Evolutionary conservation across 441 rosid species (phyloP).

Genomic region (Populus tomentosa): DNA sequence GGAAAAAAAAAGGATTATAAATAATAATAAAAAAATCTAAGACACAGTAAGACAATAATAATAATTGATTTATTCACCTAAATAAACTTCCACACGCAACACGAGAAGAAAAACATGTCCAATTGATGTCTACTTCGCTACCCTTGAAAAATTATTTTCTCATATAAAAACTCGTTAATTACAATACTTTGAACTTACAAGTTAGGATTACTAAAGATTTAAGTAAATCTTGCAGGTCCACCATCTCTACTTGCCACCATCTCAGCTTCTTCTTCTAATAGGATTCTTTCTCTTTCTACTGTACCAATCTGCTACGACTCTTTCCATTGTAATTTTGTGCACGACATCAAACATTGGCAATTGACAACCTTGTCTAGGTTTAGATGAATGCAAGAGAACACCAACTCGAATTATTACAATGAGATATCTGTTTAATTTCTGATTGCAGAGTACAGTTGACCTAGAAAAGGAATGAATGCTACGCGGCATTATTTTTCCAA

Average conservation of each 20-base stretch:
- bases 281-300: background rate
- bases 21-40: too few species aligned
- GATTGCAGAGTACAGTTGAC: constrained; percentile 13
- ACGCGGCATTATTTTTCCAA: constrained; percentile 15
- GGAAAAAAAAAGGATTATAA: too few species aligned
- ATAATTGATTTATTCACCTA: too few species aligned
- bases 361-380: background rate
- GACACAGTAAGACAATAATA: too few species aligned
- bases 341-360: background rate
- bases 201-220: too few species aligned
- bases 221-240: background rate
- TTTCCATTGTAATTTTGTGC: background rate
- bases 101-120: too few species aligned
- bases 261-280: background rate
- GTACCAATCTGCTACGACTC: background rate
- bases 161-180: too few species aligned
- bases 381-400: background rate
- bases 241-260: background rate
- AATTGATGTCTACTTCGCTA: too few species aligned
- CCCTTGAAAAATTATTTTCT: too few species aligned
- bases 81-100: too few species aligned
- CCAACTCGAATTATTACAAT: background rate
- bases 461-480: background rate
- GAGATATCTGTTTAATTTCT: background rate
- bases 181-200: too few species aligned